Base-by-base conservation (phyloP, 805 yeast genomes). In the Saccharomycopsis selenospora region DNA sequence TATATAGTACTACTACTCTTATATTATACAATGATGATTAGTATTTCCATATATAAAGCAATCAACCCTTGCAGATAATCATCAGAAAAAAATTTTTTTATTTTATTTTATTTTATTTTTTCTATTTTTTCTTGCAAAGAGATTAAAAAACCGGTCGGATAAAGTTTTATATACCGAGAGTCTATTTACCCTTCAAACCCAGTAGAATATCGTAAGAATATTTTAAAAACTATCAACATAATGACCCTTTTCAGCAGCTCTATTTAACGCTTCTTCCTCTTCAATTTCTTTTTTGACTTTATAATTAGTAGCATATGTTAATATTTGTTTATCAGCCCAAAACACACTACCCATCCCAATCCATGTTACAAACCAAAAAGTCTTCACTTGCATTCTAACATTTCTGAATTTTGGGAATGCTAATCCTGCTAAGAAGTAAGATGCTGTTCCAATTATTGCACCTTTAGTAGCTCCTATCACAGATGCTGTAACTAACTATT, bases 181-280 rank as follows among this genome's bases (percentile, higher is more conserved):
- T n/a, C n/a, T n/a, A n/a, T n/a, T n/a, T n/a, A n/a, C n/a, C n/a
- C n/a, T n/a, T n/a, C n/a, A n/a, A n/a, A n/a, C n/a, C n/a, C n/a
- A n/a, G n/a, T n/a, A n/a, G n/a, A n/a, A n/a, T n/a, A n/a, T n/a
- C n/a, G n/a, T n/a, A n/a, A n/a, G n/a, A n/a, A n/a, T n/a, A n/a
- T n/a, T 33, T 33, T 11, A 33, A 33, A 33, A 33, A 6, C 11
- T 40, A 22, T 29, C 38, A n/a, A 47, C 42, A 24, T 43, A 70
- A 14, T 69, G 59, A 2, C 75, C 76, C 47, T 70, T 61, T 25
- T 71, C 74, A 10, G 75, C 75, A 24, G 74, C 75, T 33, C 68
- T 71, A 49, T 69, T 70, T 36, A 70, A 47, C 22, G 68, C 57
- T 42, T 57, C 62, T 30, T 58, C 59, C 51, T 72, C 62, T 54